phyloP scores from a whole-genome alignment of 805 yeast species.

The Tanozyma kutaoensis region DNA sequence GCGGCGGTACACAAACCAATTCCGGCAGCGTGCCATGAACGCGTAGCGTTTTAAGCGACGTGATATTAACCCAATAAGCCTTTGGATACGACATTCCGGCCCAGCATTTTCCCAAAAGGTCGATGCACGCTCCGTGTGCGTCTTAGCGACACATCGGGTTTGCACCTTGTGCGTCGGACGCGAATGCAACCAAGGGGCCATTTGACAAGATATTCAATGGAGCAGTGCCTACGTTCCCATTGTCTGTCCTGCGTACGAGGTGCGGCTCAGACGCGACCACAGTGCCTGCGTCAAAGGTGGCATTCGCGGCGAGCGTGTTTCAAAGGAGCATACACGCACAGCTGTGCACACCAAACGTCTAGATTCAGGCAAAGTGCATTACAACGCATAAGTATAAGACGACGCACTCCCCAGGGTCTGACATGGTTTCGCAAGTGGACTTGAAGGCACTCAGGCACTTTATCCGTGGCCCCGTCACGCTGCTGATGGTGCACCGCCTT shows the following conservation, averaged over 20 bases:
- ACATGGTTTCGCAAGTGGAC: conserved; percentile 14
- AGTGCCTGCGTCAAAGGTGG: background rate
- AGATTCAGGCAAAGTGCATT: background rate
- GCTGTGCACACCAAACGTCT: background rate
- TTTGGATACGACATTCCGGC: too few relatives aligned
- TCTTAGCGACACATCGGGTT: too few relatives aligned
- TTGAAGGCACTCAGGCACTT: conserved; percentile 44
- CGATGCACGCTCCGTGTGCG: too few relatives aligned
- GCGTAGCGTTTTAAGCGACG: too few relatives aligned
- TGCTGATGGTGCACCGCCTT: conserved; percentile 59
- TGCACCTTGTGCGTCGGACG: too few relatives aligned
- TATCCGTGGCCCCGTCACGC: conserved; percentile 54
- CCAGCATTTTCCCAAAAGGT: too few relatives aligned
- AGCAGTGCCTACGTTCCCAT: background rate
- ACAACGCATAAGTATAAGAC: background rate
- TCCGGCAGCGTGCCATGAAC: too few relatives aligned
- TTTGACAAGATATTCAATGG: too few relatives aligned
- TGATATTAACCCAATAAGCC: too few relatives aligned
- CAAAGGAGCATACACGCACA: background rate
- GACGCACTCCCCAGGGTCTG: background rate
- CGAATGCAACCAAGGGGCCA: too few relatives aligned
- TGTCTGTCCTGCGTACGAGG: background rate
- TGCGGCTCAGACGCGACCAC: background rate
- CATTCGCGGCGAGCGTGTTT: background rate
- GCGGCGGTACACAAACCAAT: too few relatives aligned